phyloP scores from a whole-genome alignment of 2,329 filamentous ascomycete species.

The Epichloe sibirici region DNA sequence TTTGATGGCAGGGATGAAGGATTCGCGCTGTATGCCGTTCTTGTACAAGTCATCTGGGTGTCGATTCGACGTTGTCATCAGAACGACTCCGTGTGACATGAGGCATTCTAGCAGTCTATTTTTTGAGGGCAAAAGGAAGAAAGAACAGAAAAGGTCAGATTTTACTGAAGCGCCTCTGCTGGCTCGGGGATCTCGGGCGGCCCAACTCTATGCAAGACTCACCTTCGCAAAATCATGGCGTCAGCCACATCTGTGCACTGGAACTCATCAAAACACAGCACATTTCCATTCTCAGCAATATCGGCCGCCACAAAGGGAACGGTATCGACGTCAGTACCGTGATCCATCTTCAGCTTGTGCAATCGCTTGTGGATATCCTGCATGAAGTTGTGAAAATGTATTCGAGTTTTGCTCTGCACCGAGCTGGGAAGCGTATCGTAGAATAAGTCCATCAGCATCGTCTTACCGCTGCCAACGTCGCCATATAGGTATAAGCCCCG shows the following conservation, averaged over 20 bases:
- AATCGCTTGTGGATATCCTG: constrained; percentile 88
- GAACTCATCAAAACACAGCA: constrained; percentile 97
- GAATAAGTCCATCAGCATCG: constrained; percentile 98
- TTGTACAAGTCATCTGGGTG: constrained; percentile 95
- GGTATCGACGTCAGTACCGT: constrained; percentile 81
- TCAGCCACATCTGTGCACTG: constrained; percentile 97
- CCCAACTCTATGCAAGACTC: constrained; percentile 2
- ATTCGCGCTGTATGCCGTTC: constrained; percentile 92
- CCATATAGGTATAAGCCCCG: constrained; percentile 90
- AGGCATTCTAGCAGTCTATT: constrained; percentile 67
- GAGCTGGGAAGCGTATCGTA: constrained; percentile 79
- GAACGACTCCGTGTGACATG: constrained; percentile 93
- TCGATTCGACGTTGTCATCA: constrained; percentile 94
- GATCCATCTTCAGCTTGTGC: constrained; percentile 77
- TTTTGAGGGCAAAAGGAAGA: background rate
- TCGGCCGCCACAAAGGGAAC: constrained; percentile 90
- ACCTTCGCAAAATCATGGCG: constrained; percentile 89
- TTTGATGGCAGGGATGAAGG: constrained; percentile 89
- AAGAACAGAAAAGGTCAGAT: background rate
- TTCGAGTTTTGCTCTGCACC: constrained; percentile 74
- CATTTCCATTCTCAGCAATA: constrained; percentile 72
- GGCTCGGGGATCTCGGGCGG: background rate
- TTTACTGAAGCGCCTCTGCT: too few species aligned
- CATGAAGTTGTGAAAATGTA: constrained; percentile 99
- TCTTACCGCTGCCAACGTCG: constrained; percentile 95